Evolutionary conservation across 2,329 filamentous ascomycete species (phyloP).

Genomic region (Alternaria burnsii): DNA sequence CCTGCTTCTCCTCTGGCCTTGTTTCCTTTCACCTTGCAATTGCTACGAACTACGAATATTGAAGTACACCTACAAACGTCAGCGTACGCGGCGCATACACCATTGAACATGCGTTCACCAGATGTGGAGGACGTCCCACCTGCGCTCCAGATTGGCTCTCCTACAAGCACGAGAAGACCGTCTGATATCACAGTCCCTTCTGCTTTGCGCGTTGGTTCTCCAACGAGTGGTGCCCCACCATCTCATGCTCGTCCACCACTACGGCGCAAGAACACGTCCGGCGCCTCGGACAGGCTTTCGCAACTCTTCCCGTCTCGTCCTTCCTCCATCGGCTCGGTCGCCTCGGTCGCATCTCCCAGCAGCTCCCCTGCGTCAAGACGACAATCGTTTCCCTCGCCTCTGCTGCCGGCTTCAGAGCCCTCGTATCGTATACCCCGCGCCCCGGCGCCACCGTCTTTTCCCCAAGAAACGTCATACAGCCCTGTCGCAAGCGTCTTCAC

Average conservation of each 20-base stretch:
- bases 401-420: constrained; percentile 37
- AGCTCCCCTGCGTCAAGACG: constrained; percentile 31
- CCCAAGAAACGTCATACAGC: constrained; percentile 42
- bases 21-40: neutral
- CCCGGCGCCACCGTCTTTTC: constrained; percentile 44
- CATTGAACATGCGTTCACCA: constrained; percentile 1
- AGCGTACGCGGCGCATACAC: constrained; percentile 2
- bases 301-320: constrained; percentile 49
- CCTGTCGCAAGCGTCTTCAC: constrained; percentile 31
- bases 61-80: neutral
- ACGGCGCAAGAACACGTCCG: constrained; percentile 40
- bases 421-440: constrained; percentile 42
- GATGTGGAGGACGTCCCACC: constrained; percentile 43
- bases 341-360: constrained; percentile 32
- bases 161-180: constrained; percentile 27
- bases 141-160: constrained; percentile 43
- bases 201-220: constrained; percentile 43
- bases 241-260: constrained; percentile 34
- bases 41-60: constrained; percentile 1
- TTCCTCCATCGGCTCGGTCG: constrained; percentile 36
- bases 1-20: neutral
- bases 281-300: constrained; percentile 45
- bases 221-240: constrained; percentile 25
- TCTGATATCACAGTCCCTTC: constrained; percentile 36
- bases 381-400: constrained; percentile 43